A percentile compares a stretch with the other conserved stretches of the same genome.
Evolutionary conservation across 495 filamentous ascomycete species (phyloP).

Genomic region (Evernia prunastri): DNA sequence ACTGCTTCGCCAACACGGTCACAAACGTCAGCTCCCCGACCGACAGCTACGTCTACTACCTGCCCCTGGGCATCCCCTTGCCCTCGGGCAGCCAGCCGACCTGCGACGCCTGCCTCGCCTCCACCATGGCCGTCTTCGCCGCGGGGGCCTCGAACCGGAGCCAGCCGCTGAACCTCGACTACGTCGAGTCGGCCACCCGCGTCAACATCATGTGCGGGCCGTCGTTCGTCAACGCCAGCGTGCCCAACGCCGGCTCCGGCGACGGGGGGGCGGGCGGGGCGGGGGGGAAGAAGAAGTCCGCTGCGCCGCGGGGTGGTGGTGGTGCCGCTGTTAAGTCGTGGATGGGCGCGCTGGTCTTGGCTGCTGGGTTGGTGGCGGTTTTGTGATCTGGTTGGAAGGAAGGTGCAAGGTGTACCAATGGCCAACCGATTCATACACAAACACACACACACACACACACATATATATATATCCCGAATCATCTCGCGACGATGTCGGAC

Average conservation of each 20-base stretch:
- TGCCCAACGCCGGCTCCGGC: slow-evolving; percentile 37
- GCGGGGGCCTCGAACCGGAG: slow-evolving; percentile 51
- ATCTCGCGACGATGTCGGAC: neutral
- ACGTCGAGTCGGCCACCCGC: slow-evolving; percentile 55
- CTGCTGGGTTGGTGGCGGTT: neutral
- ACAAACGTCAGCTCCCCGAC: slow-evolving; percentile 57
- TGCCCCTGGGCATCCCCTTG: slow-evolving; percentile 69
- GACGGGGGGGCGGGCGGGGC: too few relatives aligned
- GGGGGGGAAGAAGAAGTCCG: too few relatives aligned
- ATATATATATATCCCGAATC: too few relatives aligned
- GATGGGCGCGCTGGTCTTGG: neutral
- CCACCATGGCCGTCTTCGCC: slow-evolving; percentile 65
- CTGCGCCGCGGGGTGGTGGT: neutral
- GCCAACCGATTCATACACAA: too few relatives aligned
- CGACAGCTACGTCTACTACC: slow-evolving; percentile 72
- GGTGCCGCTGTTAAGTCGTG: neutral
- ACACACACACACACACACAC: too few relatives aligned
- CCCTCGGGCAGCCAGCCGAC: slow-evolving; percentile 56
- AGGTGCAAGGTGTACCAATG: too few relatives aligned
- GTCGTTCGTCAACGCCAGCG: slow-evolving; percentile 52
- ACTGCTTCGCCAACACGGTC: slow-evolving; percentile 75
- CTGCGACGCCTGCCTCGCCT: slow-evolving; percentile 60
- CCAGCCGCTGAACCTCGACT: slow-evolving; percentile 52
- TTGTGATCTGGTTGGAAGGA: too few relatives aligned
- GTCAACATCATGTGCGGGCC: slow-evolving; percentile 62